phyloP scores from a whole-genome alignment of 1,139 yeast species.

The Debaryomyces sp. region DNA sequence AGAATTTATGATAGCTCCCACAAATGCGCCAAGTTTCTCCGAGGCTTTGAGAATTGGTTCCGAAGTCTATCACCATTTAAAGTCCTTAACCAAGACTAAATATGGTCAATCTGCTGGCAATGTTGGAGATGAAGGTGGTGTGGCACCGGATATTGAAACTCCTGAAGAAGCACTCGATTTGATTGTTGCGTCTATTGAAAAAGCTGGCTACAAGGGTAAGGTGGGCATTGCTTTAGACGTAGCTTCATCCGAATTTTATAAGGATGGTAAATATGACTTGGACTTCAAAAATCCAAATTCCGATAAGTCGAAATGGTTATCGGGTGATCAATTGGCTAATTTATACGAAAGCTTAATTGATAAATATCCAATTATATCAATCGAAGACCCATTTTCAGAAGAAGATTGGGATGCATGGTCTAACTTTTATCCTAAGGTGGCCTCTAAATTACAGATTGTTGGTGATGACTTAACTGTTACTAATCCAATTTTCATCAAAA shows the following conservation, averaged over 20 bases:
- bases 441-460: slow-evolving; percentile 73
- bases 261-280: slow-evolving; percentile 88
- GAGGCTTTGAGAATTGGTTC: slow-evolving; percentile 90
- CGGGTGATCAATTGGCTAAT: slow-evolving; percentile 77
- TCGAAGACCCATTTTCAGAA: slow-evolving; percentile 95
- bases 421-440: slow-evolving; percentile 66
- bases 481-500: slow-evolving; percentile 82
- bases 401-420: slow-evolving; percentile 96
- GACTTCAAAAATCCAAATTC: slow-evolving; percentile 92
- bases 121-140: slow-evolving; percentile 99
- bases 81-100: slow-evolving; percentile 78
- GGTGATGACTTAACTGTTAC: slow-evolving; percentile 95
- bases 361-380: slow-evolving; percentile 89
- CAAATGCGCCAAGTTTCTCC: slow-evolving; percentile 74
- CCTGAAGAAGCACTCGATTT: slow-evolving; percentile 91
- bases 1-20: slow-evolving; percentile 94
- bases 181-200: slow-evolving; percentile 76
- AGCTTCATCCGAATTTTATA: slow-evolving; percentile 91
- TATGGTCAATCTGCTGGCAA: slow-evolving; percentile 94
- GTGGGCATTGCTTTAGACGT: slow-evolving; percentile 83
- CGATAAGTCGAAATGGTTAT: slow-evolving; percentile 79
- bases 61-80: slow-evolving; percentile 88
- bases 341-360: slow-evolving; percentile 69
- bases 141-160: slow-evolving; percentile 86
- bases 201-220: slow-evolving; percentile 86